These are phyloP conservation scores for Cercospora sesami DNA, from an alignment of 2,329 filamentous ascomycete genomes.

Conservation along the genomic window DNA sequence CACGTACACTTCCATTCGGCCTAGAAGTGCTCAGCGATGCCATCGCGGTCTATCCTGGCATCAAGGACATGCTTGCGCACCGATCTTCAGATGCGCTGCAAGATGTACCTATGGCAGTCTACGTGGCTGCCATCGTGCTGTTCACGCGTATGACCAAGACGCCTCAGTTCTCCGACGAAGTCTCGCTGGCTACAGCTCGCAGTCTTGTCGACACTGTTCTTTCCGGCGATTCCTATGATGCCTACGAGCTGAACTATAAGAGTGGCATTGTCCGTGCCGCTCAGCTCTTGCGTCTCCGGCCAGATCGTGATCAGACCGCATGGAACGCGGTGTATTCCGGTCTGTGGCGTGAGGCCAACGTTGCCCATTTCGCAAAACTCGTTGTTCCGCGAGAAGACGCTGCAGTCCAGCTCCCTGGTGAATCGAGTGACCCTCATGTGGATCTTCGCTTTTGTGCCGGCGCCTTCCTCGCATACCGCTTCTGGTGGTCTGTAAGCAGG, in stretches of 20 bases:
- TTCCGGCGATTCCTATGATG: conserved; percentile 7
- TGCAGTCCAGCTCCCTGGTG: background rate
- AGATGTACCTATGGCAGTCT: conserved; percentile 10
- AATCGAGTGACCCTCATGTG: background rate
- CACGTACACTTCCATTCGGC: conserved; percentile 51
- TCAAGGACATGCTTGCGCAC: conserved; percentile 14
- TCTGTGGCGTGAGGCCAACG: conserved; percentile 25
- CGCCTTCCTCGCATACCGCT: conserved; percentile 28
- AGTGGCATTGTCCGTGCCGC: conserved; percentile 33
- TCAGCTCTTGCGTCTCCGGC: conserved; percentile 28
- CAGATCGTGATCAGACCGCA: conserved; percentile 20
- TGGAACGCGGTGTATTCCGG: conserved; percentile 35
- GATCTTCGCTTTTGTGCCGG: conserved; percentile 16
- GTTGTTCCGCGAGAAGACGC: background rate
- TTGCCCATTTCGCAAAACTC: conserved; percentile 7
- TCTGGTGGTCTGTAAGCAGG: conserved; percentile 23
- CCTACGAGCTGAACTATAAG: conserved; percentile 6
- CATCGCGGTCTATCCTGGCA: conserved; percentile 16
- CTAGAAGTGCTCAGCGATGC: conserved; percentile 49
- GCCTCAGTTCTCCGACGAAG: background rate
- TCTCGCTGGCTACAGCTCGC: background rate
- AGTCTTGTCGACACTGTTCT: conserved; percentile 5
- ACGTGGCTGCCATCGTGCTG: conserved; percentile 12
- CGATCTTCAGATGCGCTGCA: conserved; percentile 1
- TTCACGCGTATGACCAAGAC: conserved; percentile 9